Base-by-base conservation (phyloP, 2,329 filamentous ascomycete genomes). In the Aspergillus fructus region DNA sequence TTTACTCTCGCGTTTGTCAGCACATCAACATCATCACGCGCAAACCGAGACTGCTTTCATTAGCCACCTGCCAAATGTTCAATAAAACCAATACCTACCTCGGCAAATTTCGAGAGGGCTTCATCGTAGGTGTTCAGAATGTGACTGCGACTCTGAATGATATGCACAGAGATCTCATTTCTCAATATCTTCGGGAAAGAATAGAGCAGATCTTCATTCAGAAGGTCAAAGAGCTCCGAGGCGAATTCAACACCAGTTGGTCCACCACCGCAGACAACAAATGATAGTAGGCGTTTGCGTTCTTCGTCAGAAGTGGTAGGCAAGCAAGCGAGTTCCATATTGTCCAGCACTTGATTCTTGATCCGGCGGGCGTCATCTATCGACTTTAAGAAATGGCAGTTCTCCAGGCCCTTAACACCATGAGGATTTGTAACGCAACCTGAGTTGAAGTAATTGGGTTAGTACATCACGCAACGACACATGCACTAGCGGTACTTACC, bases 81-180 rank as follows among this genome's bases (percentile, higher is more conserved):
- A 3, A 3, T 7, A 21, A 43, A 15, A 11, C n/a, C 19, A 24
- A 13, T n/a, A 34, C 37, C 39, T 71, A 79, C 78, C 76, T 99
- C 94, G 19, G 94, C 93, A 71, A 96, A 99, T 70, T 87, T 87
- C 11, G 93, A 97, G 1, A 99, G 83, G 0, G 91, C 89, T 76
- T 99, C 94, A 64, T 99, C 94, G 71, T 99, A 99, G 0, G 94
- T 99, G 78, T 99, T 99, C 30, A 99, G 81, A 62, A 99, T 99
- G 67, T 99, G 94, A 41, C 89, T 88, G 58, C 94, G 86, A 68
- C 91, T 96, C 71, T 99, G 94, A 61, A 99, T 97, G 47, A 99
- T 83, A 70, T 99, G 96, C 1, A 99, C 93, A 0, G 94, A 97
- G 49, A 99, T 96, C 73, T 99, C 92, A 71, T 97, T 97, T 60